These are phyloP conservation scores for Pseudogymnoascus sp. DNA, from an alignment of 2,329 filamentous ascomycete species.

Conservation along the genomic window DNA sequence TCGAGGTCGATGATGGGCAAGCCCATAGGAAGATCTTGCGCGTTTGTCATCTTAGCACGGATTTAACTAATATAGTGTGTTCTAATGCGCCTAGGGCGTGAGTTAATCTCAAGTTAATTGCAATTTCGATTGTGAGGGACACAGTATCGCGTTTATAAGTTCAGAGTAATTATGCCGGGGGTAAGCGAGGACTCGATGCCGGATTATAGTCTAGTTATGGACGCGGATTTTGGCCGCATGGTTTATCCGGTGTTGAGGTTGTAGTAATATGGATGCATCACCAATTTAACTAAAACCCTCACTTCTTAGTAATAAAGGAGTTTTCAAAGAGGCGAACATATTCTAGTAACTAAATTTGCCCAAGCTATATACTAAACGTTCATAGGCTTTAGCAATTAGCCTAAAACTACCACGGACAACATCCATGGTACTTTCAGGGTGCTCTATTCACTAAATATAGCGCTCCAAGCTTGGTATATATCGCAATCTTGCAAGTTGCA, in stretches of 20 bases:
- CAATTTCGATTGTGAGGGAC: background rate
- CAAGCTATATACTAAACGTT: background rate
- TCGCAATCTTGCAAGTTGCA: background rate
- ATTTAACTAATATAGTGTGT: background rate
- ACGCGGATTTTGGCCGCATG: background rate
- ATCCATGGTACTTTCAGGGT: background rate
- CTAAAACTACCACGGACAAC: background rate
- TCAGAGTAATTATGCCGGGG: background rate
- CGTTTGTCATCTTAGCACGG: background rate
- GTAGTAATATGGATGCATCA: background rate
- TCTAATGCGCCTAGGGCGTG: background rate
- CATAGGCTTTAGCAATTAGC: background rate
- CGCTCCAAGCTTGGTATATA: background rate
- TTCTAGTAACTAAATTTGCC: background rate
- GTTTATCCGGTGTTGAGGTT: background rate
- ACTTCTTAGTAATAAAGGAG: background rate
- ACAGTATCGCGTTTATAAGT: background rate
- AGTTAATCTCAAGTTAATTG: constrained; percentile 2
- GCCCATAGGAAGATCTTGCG: constrained; percentile 41
- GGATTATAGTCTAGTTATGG: background rate
- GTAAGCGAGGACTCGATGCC: background rate
- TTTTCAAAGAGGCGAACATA: background rate
- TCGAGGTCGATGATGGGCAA: constrained; percentile 54
- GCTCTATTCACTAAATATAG: background rate
- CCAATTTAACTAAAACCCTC: background rate